phyloP scores from a whole-genome alignment of 2,329 filamentous ascomycete genomes.

The Aureobasidium sp. region DNA sequence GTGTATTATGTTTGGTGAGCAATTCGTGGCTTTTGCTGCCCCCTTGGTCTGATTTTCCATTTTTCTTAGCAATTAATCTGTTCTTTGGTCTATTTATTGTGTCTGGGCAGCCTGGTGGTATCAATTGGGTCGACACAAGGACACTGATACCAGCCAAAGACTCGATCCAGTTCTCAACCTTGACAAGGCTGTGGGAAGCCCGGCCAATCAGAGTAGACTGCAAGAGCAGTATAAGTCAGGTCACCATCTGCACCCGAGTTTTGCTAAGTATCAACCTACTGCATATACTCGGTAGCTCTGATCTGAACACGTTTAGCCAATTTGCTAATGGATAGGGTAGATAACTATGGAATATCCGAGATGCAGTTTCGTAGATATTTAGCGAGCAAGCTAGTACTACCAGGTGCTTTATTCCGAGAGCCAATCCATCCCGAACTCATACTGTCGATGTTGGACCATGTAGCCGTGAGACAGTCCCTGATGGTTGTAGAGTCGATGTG shows the following conservation, averaged over 20 bases:
- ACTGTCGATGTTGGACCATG: too few relatives aligned
- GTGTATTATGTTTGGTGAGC: not conserved
- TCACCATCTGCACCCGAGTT: conserved; percentile 59
- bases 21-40: not conserved
- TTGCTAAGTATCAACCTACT: conserved; percentile 52
- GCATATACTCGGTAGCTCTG: conserved; percentile 46
- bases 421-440: not conserved
- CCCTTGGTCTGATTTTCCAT: not conserved
- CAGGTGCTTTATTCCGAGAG: not conserved
- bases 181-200: conserved; percentile 36
- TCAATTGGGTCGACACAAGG: conserved; percentile 56
- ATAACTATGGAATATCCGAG: not conserved
- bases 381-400: not conserved
- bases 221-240: conserved; percentile 50
- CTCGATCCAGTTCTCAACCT: conserved; percentile 58
- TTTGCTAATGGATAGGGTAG: conserved; percentile 23
- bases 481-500: not conserved
- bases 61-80: not conserved
- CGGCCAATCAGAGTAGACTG: conserved; percentile 37
- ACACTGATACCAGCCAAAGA: conserved; percentile 46
- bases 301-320: conserved; percentile 46
- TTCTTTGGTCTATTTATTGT: not conserved
- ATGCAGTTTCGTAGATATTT: not conserved
- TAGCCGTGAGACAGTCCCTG: not conserved
- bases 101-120: conserved; percentile 17